Evolutionary conservation across 2,329 filamentous ascomycete species (phyloP).

Genomic region (Parastagonospora nodorum): DNA sequence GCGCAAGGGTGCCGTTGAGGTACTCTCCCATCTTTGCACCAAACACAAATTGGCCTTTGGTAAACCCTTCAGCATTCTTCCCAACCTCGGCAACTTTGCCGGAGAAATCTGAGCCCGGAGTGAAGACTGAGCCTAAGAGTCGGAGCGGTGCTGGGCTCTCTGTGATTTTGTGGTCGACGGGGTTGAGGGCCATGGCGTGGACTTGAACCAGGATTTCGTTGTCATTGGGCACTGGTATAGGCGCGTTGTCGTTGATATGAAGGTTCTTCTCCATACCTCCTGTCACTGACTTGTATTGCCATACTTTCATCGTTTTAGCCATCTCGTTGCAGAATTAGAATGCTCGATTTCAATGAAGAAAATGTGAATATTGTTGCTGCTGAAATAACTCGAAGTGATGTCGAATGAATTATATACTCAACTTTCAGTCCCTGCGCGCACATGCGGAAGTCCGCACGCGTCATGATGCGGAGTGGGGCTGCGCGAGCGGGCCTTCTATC

Average conservation of each 20-base stretch:
- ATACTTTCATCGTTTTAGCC: slow-evolving; percentile 59
- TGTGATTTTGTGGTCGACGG: slow-evolving; percentile 67
- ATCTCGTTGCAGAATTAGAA: slow-evolving; percentile 10
- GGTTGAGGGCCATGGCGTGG: slow-evolving; percentile 61
- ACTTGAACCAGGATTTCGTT: slow-evolving; percentile 62
- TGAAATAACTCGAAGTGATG: too few relatives aligned
- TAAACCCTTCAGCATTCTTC: slow-evolving; percentile 30
- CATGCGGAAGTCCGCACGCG: too few relatives aligned
- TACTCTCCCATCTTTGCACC: slow-evolving; percentile 39
- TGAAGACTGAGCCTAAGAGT: slow-evolving; percentile 44
- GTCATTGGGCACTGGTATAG: slow-evolving; percentile 45
- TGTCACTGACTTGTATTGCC: slow-evolving; percentile 57
- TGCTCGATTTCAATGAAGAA: neutral
- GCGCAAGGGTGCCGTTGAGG: slow-evolving; percentile 44
- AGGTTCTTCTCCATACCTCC: slow-evolving; percentile 61
- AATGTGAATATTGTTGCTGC: neutral
- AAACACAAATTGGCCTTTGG: slow-evolving; percentile 48
- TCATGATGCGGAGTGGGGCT: too few relatives aligned
- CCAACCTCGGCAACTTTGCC: slow-evolving; percentile 54
- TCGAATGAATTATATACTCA: too few relatives aligned
- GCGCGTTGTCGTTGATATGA: slow-evolving; percentile 50
- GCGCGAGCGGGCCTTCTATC: neutral
- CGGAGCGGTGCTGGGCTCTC: slow-evolving; percentile 50
- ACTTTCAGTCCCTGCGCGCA: too few relatives aligned
- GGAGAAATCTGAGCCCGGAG: slow-evolving; percentile 58